phyloP scores from a whole-genome alignment of 176 grass and related monocot species.

The Bolboschoenus planiculmis region DNA sequence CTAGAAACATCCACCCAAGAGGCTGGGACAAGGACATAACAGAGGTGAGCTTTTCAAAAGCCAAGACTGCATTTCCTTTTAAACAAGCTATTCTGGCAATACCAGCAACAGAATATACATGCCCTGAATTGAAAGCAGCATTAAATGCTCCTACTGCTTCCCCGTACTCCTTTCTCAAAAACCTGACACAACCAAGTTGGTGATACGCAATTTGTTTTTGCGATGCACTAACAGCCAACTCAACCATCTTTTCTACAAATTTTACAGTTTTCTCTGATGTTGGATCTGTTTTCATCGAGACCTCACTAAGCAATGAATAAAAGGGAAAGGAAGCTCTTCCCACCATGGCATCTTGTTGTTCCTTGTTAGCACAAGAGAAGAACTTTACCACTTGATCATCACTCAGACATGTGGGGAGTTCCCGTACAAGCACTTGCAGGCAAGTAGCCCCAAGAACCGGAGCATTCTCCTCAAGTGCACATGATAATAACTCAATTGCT shows the following conservation, averaged over 20 bases:
- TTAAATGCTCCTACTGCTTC: slow-evolving; percentile 59
- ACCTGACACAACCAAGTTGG: slow-evolving; percentile 72
- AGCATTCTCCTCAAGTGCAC: slow-evolving; percentile 70
- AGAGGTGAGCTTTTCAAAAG: slow-evolving; percentile 68
- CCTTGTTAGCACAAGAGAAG: slow-evolving; percentile 53
- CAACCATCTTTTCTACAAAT: slow-evolving; percentile 60
- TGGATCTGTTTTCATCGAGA: slow-evolving; percentile 61
- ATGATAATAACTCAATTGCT: slow-evolving; percentile 68
- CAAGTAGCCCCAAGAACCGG: slow-evolving; percentile 64
- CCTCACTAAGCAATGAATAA: slow-evolving; percentile 80
- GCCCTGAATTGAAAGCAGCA: slow-evolving; percentile 55
- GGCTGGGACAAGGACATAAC: slow-evolving; percentile 61
- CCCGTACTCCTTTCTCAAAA: slow-evolving; percentile 62
- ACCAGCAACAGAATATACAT: slow-evolving; percentile 71
- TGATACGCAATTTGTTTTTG: slow-evolving; percentile 93
- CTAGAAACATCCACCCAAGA: slow-evolving; percentile 84
- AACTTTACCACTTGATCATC: slow-evolving; percentile 65
- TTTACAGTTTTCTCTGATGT: slow-evolving; percentile 42
- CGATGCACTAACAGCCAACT: slow-evolving; percentile 36
- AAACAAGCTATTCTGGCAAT: slow-evolving; percentile 59
- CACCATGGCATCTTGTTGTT: slow-evolving; percentile 48
- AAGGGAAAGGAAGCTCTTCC: slow-evolving; percentile 62
- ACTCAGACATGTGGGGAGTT: slow-evolving; percentile 55
- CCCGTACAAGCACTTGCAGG: slow-evolving; percentile 72
- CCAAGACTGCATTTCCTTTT: slow-evolving; percentile 45